Conservation (phyloP, 495 filamentous ascomycete species). For the Hypoxylon trugodes region DNA sequence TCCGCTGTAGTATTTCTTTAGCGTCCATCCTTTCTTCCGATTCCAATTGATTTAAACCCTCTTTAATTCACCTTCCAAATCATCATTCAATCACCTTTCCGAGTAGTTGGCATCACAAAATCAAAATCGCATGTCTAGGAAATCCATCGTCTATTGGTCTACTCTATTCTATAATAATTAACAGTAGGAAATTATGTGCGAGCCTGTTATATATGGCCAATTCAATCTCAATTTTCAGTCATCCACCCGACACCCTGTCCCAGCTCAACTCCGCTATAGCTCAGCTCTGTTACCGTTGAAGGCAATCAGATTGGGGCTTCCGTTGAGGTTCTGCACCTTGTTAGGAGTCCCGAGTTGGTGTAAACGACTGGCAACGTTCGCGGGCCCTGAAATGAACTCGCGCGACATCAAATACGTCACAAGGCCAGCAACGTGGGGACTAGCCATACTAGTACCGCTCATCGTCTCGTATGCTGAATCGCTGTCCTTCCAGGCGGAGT, state of each 20-base stretch:
- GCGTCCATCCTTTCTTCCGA: no score
- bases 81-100: no score
- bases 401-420: constrained; percentile 50
- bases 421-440: constrained; percentile 54
- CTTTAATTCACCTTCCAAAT: no score
- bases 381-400: constrained; percentile 21
- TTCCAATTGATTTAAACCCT: no score
- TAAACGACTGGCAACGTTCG: constrained; percentile 11
- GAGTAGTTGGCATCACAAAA: no score
- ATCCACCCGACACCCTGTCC: background rate
- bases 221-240: no score
- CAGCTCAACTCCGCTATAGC: constrained; percentile 12
- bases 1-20: no score
- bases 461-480: constrained; percentile 51
- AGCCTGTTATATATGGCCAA: no score
- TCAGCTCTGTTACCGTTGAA: constrained; percentile 36
- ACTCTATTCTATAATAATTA: no score
- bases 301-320: constrained; percentile 31
- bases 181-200: no score
- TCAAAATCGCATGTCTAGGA: no score
- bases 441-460: constrained; percentile 54
- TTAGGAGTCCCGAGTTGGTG: constrained; percentile 15
- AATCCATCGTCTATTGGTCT: no score
- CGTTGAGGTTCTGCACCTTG: constrained; percentile 28
- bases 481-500: constrained; percentile 50